A percentile compares a stretch with the other conserved stretches of the same genome.
Evolutionary conservation across 768 basidiomycete genomes (phyloP).

Genomic region (Lepiota subincarnata): DNA sequence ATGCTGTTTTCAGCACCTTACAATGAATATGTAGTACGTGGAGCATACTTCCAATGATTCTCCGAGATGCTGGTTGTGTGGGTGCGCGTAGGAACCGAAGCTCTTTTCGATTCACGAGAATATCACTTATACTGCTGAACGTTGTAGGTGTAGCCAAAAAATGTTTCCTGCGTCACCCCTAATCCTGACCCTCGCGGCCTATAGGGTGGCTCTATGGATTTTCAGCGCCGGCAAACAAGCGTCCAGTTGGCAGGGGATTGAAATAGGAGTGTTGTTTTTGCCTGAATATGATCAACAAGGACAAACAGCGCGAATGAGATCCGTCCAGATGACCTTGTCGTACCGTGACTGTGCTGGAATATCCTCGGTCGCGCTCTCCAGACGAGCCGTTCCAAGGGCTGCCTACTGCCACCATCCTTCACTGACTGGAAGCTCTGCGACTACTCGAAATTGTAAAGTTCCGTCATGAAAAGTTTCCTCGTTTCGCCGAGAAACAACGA

Average conservation of each 20-base stretch:
- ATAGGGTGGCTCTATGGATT: too few relatives aligned
- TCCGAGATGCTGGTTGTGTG: too few relatives aligned
- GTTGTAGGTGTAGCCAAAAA: too few relatives aligned
- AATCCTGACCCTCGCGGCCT: too few relatives aligned
- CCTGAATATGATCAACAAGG: neutral
- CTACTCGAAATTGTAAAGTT: neutral
- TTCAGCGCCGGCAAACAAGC: too few relatives aligned
- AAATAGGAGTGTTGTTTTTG: neutral
- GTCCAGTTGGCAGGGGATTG: neutral
- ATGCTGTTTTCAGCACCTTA: too few relatives aligned
- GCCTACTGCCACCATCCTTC: neutral
- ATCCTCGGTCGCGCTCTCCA: slow-evolving; percentile 4
- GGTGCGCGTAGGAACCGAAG: too few relatives aligned
- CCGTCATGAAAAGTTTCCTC: slow-evolving; percentile 1
- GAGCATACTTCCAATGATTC: too few relatives aligned
- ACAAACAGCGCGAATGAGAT: neutral
- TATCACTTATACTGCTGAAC: too few relatives aligned
- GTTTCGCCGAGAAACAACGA: slow-evolving; percentile 2
- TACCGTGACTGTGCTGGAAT: slow-evolving; percentile 2
- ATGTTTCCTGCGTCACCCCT: too few relatives aligned
- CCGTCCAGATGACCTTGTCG: slow-evolving; percentile 1
- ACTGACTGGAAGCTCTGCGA: neutral
- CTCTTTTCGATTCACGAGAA: too few relatives aligned
- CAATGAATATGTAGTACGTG: too few relatives aligned
- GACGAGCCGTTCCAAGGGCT: neutral